phyloP scores from a whole-genome alignment of 2,329 filamentous ascomycete genomes.

The Aspergillus brunneoviolaceus region DNA sequence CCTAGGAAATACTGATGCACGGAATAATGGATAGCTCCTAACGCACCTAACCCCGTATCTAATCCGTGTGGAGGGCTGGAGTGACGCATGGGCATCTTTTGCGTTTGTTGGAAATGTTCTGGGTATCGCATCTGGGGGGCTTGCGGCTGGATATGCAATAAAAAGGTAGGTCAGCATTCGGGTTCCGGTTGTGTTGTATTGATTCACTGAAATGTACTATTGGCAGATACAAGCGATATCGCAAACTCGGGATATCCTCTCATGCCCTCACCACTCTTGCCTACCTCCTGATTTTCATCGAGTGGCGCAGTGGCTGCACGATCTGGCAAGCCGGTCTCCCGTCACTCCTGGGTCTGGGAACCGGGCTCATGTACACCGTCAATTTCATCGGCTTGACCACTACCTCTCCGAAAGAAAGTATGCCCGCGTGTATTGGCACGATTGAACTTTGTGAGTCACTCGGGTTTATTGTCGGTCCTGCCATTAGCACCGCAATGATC shows the following conservation, averaged over 20 bases:
- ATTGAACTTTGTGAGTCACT: constrained; percentile 26
- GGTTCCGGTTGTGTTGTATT: neutral
- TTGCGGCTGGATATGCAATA: constrained; percentile 13
- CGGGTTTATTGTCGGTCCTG: constrained; percentile 21
- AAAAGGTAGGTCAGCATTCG: constrained; percentile 9
- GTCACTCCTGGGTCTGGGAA: constrained; percentile 10
- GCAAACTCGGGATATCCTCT: constrained; percentile 7
- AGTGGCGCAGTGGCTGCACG: constrained; percentile 19
- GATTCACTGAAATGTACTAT: neutral
- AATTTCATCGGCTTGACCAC: constrained; percentile 22
- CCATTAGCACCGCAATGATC: constrained; percentile 12
- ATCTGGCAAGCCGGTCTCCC: constrained; percentile 15
- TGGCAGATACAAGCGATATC: neutral
- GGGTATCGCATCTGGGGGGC: constrained; percentile 12
- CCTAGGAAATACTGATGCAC: too few species aligned
- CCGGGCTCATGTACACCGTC: constrained; percentile 19
- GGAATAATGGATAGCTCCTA: constrained; percentile 1
- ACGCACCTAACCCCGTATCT: constrained; percentile 20
- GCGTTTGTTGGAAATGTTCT: constrained; percentile 9
- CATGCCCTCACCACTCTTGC: neutral
- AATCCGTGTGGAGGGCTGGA: constrained; percentile 15
- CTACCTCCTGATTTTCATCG: constrained; percentile 16
- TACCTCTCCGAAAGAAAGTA: constrained; percentile 6
- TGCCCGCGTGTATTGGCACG: constrained; percentile 16
- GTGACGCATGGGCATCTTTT: constrained; percentile 14